Base-by-base conservation (phyloP, 179 eudicot genomes). In the Beta lomatogona region DNA sequence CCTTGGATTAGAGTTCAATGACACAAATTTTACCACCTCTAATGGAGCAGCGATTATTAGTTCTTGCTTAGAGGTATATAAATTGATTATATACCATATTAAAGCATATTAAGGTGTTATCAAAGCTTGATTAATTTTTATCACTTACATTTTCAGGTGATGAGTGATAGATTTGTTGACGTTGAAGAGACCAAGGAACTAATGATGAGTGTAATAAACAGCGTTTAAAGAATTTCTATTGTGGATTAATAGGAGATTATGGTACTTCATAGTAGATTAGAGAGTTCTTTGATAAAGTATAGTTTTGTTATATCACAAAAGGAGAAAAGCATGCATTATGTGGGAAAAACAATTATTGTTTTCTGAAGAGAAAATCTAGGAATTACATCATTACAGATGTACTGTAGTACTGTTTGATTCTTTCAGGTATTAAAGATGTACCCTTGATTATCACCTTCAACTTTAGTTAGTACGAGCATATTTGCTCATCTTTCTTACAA, bases 11-110 rank as follows among this genome's bases (percentile, higher is more conserved):
- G 91, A 90, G 73, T 86, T 91, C 55, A 87, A 77, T 64, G 91
- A 91, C 66, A 87, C 87, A 44, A 89, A 86, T 80, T 81, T 90
- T 8, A 88, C 89, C 18, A 86, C 98, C 65, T 84, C 89, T 65
- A 86, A 74, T 83, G 98, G 92, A 77, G 91, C 92, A 25, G 82
- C 90, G 73, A 91, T 92, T 46, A 63, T 95, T 55, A 89, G 93
- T 80, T 86, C 91, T 59, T 89, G 86, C 81, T 86, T 90, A 73
- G 89, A 87, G 97, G 97, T 94, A 81, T 3, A 73, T 5, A 12
- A 21, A 2, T 44, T 79, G 16, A 68, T 11, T 28, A 28, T 66
- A 2, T 14, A 41, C 16, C 13, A 69, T 15, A 14, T 44, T 67
- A 10, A 64, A 22, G 7, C 73, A 6, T 69, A 45, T 45, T 8